Percentiles rank a stretch among this genome's conserved stretches.
Conservation (phyloP, 441 rosid genomes). For the Rhodomyrtus psidioides region DNA sequence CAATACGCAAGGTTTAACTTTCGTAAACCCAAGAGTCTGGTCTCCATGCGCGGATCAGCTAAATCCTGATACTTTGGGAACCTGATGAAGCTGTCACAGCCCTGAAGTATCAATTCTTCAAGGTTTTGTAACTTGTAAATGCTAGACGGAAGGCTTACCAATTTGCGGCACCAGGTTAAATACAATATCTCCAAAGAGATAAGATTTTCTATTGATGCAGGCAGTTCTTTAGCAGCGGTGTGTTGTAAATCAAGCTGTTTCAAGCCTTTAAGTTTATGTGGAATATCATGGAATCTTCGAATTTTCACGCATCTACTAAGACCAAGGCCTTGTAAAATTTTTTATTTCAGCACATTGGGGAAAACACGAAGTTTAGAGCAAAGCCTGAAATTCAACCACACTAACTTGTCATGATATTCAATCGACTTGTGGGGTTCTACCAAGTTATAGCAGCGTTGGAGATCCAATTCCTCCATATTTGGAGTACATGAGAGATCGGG, state of each 20-base stretch:
- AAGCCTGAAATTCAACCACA: accelerated
- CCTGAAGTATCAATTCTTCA: accelerated
- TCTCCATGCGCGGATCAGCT: no score
- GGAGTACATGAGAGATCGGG: neutral
- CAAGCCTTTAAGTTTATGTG: accelerated
- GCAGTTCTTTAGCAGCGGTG: neutral
- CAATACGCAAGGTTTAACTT: no score
- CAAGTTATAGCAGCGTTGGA: neutral
- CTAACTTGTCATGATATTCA: neutral
- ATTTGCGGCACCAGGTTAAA: accelerated
- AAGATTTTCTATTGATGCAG: neutral
- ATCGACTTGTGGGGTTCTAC: neutral
- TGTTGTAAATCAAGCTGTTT: accelerated
- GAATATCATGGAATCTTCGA: neutral
- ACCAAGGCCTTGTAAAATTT: accelerated
- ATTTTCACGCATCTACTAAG: accelerated
- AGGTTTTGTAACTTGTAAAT: neutral
- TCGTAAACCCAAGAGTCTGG: no score
- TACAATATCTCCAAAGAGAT: accelerated
- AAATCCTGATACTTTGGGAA: neutral
- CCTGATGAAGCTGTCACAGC: accelerated
- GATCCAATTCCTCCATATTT: neutral
- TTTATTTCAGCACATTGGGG: neutral
- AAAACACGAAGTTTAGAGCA: neutral
- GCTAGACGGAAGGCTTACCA: neutral